A percentile compares a stretch with the other conserved stretches of the same genome.
phyloP scores from a whole-genome alignment of 176 grass and related monocot genomes.

The Oryza coarctata region DNA sequence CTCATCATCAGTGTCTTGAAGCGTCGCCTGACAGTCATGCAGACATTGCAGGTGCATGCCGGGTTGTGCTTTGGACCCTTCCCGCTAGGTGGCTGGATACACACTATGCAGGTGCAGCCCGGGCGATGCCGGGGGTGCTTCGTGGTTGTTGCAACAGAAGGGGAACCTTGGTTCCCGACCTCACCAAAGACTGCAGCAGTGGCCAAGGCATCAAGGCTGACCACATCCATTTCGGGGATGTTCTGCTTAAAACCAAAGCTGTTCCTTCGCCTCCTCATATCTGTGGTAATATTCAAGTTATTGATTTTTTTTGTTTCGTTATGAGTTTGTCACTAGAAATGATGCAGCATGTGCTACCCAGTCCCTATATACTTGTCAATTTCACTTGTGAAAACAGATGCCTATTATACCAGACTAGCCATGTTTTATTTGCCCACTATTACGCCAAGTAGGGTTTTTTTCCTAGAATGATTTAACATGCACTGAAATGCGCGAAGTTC shows the following conservation, averaged over 20 bases:
- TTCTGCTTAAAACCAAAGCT: constrained; percentile 58
- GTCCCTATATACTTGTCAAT: background rate
- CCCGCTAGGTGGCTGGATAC: constrained; percentile 96
- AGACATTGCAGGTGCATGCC: constrained; percentile 91
- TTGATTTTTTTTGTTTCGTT: background rate
- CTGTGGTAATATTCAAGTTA: constrained; percentile 36
- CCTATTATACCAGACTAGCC: background rate
- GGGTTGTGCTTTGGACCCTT: constrained; percentile 96
- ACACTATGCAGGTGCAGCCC: constrained; percentile 96
- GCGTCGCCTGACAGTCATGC: constrained; percentile 87
- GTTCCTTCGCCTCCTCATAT: constrained; percentile 63
- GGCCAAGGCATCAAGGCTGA: constrained; percentile 69
- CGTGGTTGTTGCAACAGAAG: constrained; percentile 72
- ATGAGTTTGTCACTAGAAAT: background rate
- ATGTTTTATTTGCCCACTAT: background rate
- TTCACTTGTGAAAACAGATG: background rate
- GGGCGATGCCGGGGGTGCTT: constrained; percentile 92
- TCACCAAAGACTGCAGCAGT: constrained; percentile 51
- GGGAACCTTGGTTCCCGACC: constrained; percentile 51
- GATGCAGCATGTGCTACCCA: background rate
- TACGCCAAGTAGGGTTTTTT: background rate
- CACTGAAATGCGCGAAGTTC: background rate
- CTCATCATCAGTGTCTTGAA: constrained; percentile 99
- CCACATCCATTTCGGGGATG: constrained; percentile 62
- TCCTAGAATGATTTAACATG: background rate